Evolutionary conservation across 257 asterid genomes (phyloP), one percentile per base, ranked within the genome.

Genomic region (Przewalskia tangutica): DNA sequence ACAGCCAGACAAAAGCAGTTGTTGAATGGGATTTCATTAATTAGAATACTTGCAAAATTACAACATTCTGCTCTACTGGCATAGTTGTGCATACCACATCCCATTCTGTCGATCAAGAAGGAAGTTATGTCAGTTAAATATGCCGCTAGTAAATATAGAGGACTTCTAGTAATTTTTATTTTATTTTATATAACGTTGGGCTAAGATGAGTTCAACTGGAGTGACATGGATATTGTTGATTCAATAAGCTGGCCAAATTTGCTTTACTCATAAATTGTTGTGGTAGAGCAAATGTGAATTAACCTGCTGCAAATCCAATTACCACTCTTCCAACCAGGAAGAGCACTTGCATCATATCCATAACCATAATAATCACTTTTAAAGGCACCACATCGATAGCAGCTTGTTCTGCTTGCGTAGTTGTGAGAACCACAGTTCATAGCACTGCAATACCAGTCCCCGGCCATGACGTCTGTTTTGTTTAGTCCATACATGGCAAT

Each of bases 241-340:
- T 18, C 78, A 20, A 44, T 44, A 44, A 67, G 77, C 8, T 8
- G 5, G 5, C 42, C 42, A 38, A 38, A 38, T 38, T 38, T 38
- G 42, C 5, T 38, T 38, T 38, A 38, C 42, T 38, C 42, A 38
- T 38, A 38, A 0, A 38, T 38, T 38, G 42, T 38, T 38, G 42
- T 38, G 4, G 42, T 38, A 38, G 42, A 38, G 42, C 27, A 23
- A 23, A 23, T 23, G 27, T 23, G 27, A 5, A 81, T 82, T 20
- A 75, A 92, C 98, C 97, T 87, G 36, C 82, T 14, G 91, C 98
- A 95, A 58, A 93, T 89, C 98, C 98, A 95, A 81, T 95, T 98
- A 8, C 98, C 98, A 38, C 84, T 86, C 84, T 95, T 93, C 97
- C 97, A 95, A 5, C 98, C 98, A 11, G 98, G 98, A 79, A 92